Evolutionary conservation across 2,329 filamentous ascomycete species (phyloP), one percentile per base, ranked within the genome.

Genomic region (Monosporascus sp.): DNA sequence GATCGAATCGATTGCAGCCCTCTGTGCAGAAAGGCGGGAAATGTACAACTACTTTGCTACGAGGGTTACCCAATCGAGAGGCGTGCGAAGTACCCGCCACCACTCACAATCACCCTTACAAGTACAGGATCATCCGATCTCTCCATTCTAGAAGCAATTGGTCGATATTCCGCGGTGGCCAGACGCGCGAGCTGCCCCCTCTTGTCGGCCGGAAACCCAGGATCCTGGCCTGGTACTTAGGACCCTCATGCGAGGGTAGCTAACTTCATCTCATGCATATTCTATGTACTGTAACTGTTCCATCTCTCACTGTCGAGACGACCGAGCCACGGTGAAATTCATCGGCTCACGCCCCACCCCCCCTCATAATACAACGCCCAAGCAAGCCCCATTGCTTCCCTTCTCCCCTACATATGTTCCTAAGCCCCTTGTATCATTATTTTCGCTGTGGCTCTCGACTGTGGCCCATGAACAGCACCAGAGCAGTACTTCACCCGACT

Each of bases 61-160:
- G 43, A 46, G 43, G 11, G 43, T 46, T 8, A 4, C 24, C 24
- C 43, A n/a, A 31, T 14, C 20, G 17, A 19, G 8, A 24, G n/a
- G 20, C 16, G n/a, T 7, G 7, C n/a, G 8, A 22, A 26, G 43
- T 46, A 31, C 43, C 43, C 24, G 19, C 43, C 2, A 7, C 22
- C 31, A 31, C 27, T 11, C 27, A 34, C 31, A 34, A 34, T 5
- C 31, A 5, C 14, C 1, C 24, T 46, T 9, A 26, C 43, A 46
- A 8, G 24, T 46, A 46, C 43, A 46, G 24, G 43, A 9, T 6
- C 43, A 24, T 31, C 43, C 43, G 43, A 31, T 46, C 43, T 46
- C 43, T 46, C 43, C 17, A 46, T 46, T 46, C 43, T 46, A 46
- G 43, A 46, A 46, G 43, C 43, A 46, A 46, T 31, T 46, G 43